Base-by-base conservation (phyloP, 192 early-diverging fungal species). In the Umbelopsis vinacea region DNA sequence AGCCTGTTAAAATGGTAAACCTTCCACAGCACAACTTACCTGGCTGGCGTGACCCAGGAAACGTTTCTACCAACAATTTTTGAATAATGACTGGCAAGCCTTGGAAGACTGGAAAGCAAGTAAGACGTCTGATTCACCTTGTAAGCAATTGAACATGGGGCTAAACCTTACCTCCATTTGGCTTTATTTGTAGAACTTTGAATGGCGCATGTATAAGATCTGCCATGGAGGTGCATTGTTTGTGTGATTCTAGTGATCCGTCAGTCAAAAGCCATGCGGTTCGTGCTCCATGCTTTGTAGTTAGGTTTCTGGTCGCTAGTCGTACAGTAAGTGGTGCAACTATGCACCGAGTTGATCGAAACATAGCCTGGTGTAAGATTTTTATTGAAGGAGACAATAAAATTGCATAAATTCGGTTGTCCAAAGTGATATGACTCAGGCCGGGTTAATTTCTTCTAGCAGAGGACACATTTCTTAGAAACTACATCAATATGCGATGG, bases 81-180 rank as follows among this genome's bases (percentile, higher is more conserved):
- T 75, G 74, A 26, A 75, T n/a, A 54, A 75, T 71, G 23, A 47
- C 54, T 17, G 74, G 74, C 21, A 75, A 70, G 6, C 69, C 38
- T 43, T 75, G 68, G 14, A 75, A 69, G 3, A 46, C 74, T 75
- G 47, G 45, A 46, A 38, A 15, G 29, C 17, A 29, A 26, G 15
- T 29, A 12, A n/a, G 33, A 35, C 11, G 12, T 19, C 1, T 3
- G 29, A 63, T 63, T 19, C 6, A 19, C 0, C 0, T 11, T 35
- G 6, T n/a, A 33, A 6, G 29, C 15, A 33, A n/a, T 26, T 26
- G 14, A 17, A n/a, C 57, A 37, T 29, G 0, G n/a, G n/a, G 15
- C 37, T 37, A 12, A 35, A 0, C 57, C 33, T 22, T 63, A 63
- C 57, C 57, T 63, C 24, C 26, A 17, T 63, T 63, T 19, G 57